Evolutionary conservation across 805 yeast genomes (phyloP).

Genomic region (Candida rishiriensis): DNA sequence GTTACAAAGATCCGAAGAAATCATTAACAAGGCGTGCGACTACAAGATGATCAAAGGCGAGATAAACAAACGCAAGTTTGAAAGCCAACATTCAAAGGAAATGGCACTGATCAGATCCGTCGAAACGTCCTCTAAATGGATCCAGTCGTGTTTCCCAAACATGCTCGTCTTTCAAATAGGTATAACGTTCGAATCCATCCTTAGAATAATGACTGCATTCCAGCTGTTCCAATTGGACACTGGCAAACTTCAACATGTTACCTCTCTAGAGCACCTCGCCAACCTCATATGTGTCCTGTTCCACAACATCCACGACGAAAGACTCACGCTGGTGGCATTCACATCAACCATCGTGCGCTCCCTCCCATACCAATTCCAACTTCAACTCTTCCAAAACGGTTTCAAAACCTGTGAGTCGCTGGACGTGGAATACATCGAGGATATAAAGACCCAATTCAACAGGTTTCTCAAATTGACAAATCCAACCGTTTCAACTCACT

Average conservation of each 20-base stretch:
- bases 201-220: constrained; percentile 20
- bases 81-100: constrained; percentile 7
- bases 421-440: constrained; percentile 26
- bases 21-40: constrained; percentile 27
- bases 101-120: constrained; percentile 15
- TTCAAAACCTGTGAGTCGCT: constrained; percentile 1
- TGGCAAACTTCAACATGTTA: constrained; percentile 4
- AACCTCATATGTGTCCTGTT: constrained; percentile 25
- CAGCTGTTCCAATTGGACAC: constrained; percentile 12
- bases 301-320: constrained; percentile 21
- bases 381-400: background rate
- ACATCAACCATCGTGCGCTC: constrained; percentile 23
- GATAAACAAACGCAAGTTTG: constrained; percentile 11
- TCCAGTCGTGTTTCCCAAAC: constrained; percentile 27
- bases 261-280: constrained; percentile 13
- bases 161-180: constrained; percentile 27
- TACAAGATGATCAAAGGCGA: constrained; percentile 20
- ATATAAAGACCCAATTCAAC: constrained; percentile 43
- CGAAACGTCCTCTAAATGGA: constrained; percentile 18
- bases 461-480: constrained; percentile 40
- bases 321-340: constrained; percentile 22
- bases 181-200: constrained; percentile 24
- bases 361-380: constrained; percentile 20
- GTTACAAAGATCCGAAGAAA: constrained; percentile 15
- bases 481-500: constrained; percentile 42